Evolutionary conservation across 768 basidiomycete genomes (phyloP).

Genomic region (Daedaleopsis nitida): DNA sequence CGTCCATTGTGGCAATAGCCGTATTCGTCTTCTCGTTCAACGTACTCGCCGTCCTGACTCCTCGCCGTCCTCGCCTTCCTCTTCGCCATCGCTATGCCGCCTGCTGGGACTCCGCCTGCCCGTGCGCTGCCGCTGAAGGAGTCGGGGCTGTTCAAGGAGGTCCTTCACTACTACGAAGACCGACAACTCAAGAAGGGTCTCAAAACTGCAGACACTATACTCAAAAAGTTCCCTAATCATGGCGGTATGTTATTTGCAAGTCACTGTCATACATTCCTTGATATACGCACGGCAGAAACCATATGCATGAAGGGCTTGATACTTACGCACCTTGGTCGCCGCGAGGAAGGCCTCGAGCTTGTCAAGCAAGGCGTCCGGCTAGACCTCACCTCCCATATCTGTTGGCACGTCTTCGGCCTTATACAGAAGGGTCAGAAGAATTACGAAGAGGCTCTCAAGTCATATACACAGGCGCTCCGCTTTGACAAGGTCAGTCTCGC

Average conservation of each 20-base stretch:
- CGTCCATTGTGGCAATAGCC: constrained; percentile 4
- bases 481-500: constrained; percentile 73
- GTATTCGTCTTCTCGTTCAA: background rate
- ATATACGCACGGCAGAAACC: constrained; percentile 61
- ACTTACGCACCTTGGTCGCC: constrained; percentile 74
- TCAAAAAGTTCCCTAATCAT: constrained; percentile 95
- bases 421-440: constrained; percentile 94
- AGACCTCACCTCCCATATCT: constrained; percentile 89
- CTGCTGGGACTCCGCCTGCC: constrained; percentile 38
- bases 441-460: constrained; percentile 91
- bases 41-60: background rate
- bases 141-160: constrained; percentile 80
- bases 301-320: constrained; percentile 96
- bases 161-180: constrained; percentile 85
- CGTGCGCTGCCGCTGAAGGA: constrained; percentile 81
- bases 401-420: constrained; percentile 98
- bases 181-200: constrained; percentile 87
- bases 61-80: constrained; percentile 7
- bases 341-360: constrained; percentile 79
- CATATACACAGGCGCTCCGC: constrained; percentile 85
- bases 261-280: background rate
- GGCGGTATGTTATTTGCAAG: constrained; percentile 65
- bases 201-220: constrained; percentile 89
- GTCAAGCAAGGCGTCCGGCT: constrained; percentile 82
- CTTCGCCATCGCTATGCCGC: constrained; percentile 24